Evolutionary conservation across 2,329 filamentous ascomycete species (phyloP), one percentile per base, ranked within the genome.

Genomic region (Clonostachys chloroleuca): DNA sequence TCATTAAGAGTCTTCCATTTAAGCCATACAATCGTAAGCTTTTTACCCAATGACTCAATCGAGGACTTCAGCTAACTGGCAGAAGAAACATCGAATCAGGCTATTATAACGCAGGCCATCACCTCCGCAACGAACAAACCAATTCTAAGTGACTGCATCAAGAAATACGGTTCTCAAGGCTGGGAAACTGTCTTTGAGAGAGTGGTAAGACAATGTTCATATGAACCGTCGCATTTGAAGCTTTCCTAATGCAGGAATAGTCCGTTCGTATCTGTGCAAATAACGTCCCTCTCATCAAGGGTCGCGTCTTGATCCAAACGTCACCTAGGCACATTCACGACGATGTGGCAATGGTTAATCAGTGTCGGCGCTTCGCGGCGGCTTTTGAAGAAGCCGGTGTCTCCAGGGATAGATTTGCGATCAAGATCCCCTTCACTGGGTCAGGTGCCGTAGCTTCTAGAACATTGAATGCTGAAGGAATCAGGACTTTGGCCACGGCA

Each of bases 341-440:
- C 49, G 65, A 58, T 5, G 60, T 71, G 42, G 63, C 62, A 20
- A 74, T 73, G 2, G 56, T 78, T 18, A 66, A 66, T 30, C 73
- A 77, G 50, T 72, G 69, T 2, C 69, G 65, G 2, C 58, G 71
- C 1, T 77, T 75, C 52, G 73, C 69, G 40, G 51, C 55, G 5
- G 73, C 77, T 53, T 75, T 78, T 46, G 64, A 65, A 6, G 63
- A 59, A 5, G 68, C 63, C 3, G 72, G 72, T 2, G 70, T 78
- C 41, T 52, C 64, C 5, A 64, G 69, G 16, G 70, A 74, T 48
- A 64, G 70, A 12, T 75, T 70, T 54, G 73, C 68, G 53, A 75
- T 78, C 64, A 77, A 78, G 57, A 76, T 77, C 20, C 73, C 73
- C 10, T 67, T 65, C 24, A 77, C 73, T 0, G 73, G 73, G 0